Evolutionary conservation across 306 rosid species (phyloP).

Genomic region (Medicago truncatula): MtrunA17r5.0-ANR NC_053044.1:41362001-41362500

Average conservation of each 20-base stretch:
- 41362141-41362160: too few relatives aligned
- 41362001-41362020: background rate
- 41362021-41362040: background rate
- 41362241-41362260: constrained; percentile 92
- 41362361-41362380: constrained; percentile 70
- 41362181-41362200: background rate
- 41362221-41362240: background rate
- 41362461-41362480: background rate
- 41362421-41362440: background rate
- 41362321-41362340: constrained; percentile 72
- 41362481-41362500: background rate
- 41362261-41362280: constrained; percentile 82
- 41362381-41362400: background rate
- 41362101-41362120: background rate
- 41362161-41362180: too few relatives aligned
- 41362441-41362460: background rate
- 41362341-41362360: constrained; percentile 71
- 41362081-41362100: background rate
- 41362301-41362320: constrained; percentile 67
- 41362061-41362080: background rate
- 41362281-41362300: constrained; percentile 86
- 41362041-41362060: background rate
- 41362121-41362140: too few relatives aligned
- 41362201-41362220: background rate
- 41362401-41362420: background rate